Evolutionary conservation across 352 stramenopile species (phyloP).

Genomic region (Blastocystis sp.): DNA sequence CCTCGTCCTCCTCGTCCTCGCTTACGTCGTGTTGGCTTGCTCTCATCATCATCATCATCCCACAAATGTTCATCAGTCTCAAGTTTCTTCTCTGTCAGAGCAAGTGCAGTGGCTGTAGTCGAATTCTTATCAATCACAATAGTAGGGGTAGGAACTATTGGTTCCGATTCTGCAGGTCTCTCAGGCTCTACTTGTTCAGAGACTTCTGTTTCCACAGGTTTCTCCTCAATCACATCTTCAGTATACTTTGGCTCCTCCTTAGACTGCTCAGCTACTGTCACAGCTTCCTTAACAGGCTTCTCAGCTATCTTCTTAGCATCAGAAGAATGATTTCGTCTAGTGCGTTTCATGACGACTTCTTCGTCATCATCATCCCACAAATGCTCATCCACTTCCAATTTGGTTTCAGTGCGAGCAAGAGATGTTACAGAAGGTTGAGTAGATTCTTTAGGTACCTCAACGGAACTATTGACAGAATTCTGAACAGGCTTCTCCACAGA

Average conservation of each 20-base stretch:
- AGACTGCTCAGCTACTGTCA: background rate
- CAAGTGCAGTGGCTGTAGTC: background rate
- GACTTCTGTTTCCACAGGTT: background rate
- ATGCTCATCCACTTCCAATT: slow-evolving; percentile 47
- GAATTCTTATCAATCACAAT: background rate
- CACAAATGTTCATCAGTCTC: slow-evolving; percentile 45
- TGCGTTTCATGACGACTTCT: background rate
- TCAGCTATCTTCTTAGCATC: background rate
- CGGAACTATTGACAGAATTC: background rate
- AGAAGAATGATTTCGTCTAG: background rate
- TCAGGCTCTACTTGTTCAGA: no score
- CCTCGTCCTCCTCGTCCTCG: background rate
- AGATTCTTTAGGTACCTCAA: background rate
- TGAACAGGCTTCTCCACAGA: background rate
- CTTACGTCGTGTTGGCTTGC: background rate
- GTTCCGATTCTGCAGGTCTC: no score
- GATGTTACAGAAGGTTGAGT: background rate
- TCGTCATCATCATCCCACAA: slow-evolving; percentile 55
- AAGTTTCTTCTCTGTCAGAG: slow-evolving; percentile 38
- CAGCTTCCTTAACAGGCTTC: background rate
- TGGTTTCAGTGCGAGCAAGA: slow-evolving; percentile 27
- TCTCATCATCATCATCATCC: slow-evolving; percentile 43
- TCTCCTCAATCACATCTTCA: background rate
- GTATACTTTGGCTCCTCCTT: slow-evolving; percentile 12
- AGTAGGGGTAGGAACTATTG: no score